Conservation (phyloP, 2,329 filamentous ascomycete species). For the Fusarium citri region DNA sequence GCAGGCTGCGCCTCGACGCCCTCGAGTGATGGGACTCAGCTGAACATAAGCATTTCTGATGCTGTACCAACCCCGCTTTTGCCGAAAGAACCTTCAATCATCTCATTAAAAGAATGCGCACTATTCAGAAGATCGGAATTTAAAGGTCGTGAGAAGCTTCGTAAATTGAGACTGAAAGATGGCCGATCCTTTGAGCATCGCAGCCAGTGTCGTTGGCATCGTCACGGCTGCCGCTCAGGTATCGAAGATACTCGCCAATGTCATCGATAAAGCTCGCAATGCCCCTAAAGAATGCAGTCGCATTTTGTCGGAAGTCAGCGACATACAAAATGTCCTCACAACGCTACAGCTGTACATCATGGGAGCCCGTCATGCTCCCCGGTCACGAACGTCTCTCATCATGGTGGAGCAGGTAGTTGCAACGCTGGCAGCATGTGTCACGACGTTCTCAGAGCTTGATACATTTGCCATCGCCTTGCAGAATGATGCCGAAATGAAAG, state of each 20-base stretch:
- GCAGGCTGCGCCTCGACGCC: not conserved
- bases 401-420: conserved; percentile 27
- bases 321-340: not conserved
- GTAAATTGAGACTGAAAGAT: not conserved
- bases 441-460: conserved; percentile 11
- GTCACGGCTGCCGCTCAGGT: conserved; percentile 14
- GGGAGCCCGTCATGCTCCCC: not conserved
- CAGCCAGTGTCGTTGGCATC: conserved; percentile 19
- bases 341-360: conserved; percentile 3
- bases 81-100: not conserved
- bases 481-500: not conserved
- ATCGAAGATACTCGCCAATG: conserved; percentile 9
- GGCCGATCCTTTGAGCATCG: conserved; percentile 22
- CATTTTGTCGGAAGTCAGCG: not conserved
- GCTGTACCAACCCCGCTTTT: not conserved
- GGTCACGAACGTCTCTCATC: conserved; percentile 15
- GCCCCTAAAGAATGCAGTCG: not conserved
- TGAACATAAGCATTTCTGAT: not conserved
- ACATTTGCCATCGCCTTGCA: not conserved
- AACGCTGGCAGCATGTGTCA: conserved; percentile 14
- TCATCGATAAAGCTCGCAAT: conserved; percentile 17
- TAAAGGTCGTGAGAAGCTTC: not conserved
- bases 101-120: not conserved
- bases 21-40: not conserved
- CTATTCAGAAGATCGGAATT: not conserved